Percentiles rank a stretch among this genome's conserved stretches.
phyloP scores from a whole-genome alignment of 495 filamentous ascomycete species.

The Paragyromitra xinjiangensis region DNA sequence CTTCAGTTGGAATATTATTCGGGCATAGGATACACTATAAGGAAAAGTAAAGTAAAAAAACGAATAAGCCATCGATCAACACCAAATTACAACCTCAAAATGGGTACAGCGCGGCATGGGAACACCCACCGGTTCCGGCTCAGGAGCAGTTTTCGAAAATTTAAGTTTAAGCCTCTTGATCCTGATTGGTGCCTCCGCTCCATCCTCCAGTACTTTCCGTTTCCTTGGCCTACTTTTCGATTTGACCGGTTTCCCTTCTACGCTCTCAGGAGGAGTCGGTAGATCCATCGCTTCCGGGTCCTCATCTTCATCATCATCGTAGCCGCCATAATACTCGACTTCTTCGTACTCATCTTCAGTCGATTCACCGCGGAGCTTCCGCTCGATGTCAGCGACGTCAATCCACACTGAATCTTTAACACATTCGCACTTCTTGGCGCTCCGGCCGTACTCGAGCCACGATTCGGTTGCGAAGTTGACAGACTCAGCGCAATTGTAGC shows the following conservation, averaged over 20 bases:
- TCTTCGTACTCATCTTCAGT: conserved; percentile 89
- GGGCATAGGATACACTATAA: conserved; percentile 83
- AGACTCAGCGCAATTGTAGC: conserved; percentile 98
- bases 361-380: conserved; percentile 88
- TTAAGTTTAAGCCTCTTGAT: conserved; percentile 74
- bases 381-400: conserved; percentile 91
- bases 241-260: conserved; percentile 64
- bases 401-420: conserved; percentile 96
- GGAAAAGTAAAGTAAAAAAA: conserved; percentile 31
- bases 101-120: conserved; percentile 49
- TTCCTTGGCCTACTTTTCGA: conserved; percentile 67
- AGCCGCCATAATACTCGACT: conserved; percentile 71
- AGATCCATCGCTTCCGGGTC: conserved; percentile 68
- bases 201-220: conserved; percentile 60
- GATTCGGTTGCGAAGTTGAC: conserved; percentile 97
- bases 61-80: conserved; percentile 46
- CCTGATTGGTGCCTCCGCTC: conserved; percentile 55
- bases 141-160: conserved; percentile 67
- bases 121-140: conserved; percentile 70
- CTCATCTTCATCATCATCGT: conserved; percentile 71
- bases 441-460: conserved; percentile 92
- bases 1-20: conserved; percentile 85
- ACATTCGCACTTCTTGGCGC: conserved; percentile 97
- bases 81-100: conserved; percentile 58
- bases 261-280: conserved; percentile 79